Conservation (phyloP, 306 rosid genomes). For the Crataegus laevigata region DNA sequence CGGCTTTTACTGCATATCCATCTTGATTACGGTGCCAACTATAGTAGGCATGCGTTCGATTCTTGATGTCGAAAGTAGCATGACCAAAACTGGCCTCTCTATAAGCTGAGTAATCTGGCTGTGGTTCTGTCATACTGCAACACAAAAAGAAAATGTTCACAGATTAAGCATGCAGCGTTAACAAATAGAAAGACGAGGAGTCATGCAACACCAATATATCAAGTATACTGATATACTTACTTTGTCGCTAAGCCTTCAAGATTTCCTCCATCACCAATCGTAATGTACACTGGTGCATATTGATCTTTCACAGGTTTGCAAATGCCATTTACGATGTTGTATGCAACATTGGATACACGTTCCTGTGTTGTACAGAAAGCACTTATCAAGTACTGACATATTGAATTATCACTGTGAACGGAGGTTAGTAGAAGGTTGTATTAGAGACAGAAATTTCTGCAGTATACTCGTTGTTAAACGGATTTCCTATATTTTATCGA, state of each 20-base stretch:
- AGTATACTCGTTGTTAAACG: not conserved
- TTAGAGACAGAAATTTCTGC: not conserved
- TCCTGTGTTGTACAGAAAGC: conserved; percentile 36
- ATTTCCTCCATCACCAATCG: conserved; percentile 92
- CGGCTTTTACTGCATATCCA: conserved; percentile 64
- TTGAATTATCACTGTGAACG: not conserved
- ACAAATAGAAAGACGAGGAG: not conserved
- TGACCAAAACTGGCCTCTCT: conserved; percentile 90
- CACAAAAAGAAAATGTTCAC: conserved; percentile 4
- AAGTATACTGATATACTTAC: conserved; percentile 30
- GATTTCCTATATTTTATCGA: not conserved
- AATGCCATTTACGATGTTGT: conserved; percentile 56
- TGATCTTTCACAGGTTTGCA: conserved; percentile 63
- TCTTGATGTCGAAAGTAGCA: conserved; percentile 65
- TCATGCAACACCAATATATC: not conserved
- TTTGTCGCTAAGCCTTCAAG: conserved; percentile 76
- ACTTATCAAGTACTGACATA: not conserved
- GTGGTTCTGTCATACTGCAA: conserved; percentile 76
- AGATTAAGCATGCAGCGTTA: not conserved
- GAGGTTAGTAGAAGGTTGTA: not conserved
- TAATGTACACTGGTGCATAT: conserved; percentile 83
- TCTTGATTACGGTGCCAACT: conserved; percentile 80
- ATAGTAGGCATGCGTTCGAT: conserved; percentile 73
- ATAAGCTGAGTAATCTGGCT: conserved; percentile 68
- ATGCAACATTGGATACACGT: conserved; percentile 69